Evolutionary conservation across 768 basidiomycete genomes (phyloP).

Genomic region (Trametes sanguinea): DNA sequence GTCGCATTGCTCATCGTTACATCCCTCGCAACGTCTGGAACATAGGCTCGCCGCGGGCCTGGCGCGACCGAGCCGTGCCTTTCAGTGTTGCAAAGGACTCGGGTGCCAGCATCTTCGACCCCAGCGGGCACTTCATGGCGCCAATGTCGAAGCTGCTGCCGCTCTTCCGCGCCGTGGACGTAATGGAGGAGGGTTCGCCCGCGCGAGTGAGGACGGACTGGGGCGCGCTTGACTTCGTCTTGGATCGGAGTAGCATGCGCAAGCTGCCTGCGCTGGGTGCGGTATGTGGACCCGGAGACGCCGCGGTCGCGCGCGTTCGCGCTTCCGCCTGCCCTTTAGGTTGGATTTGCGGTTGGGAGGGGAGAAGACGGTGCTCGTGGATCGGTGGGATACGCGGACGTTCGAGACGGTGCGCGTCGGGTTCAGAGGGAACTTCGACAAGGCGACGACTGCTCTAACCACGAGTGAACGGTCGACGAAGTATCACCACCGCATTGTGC

Average conservation of each 20-base stretch:
- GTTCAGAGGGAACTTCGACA: slow-evolving; percentile 64
- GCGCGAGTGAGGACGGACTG: slow-evolving; percentile 36
- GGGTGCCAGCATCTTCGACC: slow-evolving; percentile 53
- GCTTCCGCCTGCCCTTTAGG: slow-evolving; percentile 44
- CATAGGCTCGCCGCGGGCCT: slow-evolving; percentile 60
- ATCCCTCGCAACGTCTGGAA: background rate
- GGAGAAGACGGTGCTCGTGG: slow-evolving; percentile 58
- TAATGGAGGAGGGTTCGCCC: slow-evolving; percentile 20
- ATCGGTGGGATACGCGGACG: slow-evolving; percentile 52
- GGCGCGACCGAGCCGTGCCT: slow-evolving; percentile 49
- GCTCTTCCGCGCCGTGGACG: slow-evolving; percentile 59
- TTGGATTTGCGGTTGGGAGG: slow-evolving; percentile 70
- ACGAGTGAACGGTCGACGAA: slow-evolving; percentile 17
- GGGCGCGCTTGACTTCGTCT: slow-evolving; percentile 46
- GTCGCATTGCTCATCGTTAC: too few relatives aligned
- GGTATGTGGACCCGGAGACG: background rate
- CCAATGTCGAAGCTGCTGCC: slow-evolving; percentile 46
- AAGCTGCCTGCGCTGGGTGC: slow-evolving; percentile 63
- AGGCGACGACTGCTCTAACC: slow-evolving; percentile 6
- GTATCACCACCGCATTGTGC: slow-evolving; percentile 23
- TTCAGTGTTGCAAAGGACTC: slow-evolving; percentile 55
- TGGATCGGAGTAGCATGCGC: slow-evolving; percentile 65
- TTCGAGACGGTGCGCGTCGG: slow-evolving; percentile 32
- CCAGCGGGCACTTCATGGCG: slow-evolving; percentile 49
- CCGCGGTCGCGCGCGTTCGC: too few relatives aligned